Evolutionary conservation across 495 filamentous ascomycete genomes (phyloP).

Genomic region (Hypoxylon crocopeplum): DNA sequence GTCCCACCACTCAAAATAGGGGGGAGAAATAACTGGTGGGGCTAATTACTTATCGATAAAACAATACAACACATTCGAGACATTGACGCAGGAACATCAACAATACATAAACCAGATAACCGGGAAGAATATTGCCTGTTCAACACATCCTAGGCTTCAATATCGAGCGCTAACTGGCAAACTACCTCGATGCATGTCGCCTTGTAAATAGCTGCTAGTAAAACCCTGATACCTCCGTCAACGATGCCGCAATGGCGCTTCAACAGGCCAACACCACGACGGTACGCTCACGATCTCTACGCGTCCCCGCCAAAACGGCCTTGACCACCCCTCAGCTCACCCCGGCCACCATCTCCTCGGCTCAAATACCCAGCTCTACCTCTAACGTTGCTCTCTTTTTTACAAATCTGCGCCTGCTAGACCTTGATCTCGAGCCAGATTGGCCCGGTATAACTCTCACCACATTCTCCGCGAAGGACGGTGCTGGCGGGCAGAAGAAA

Average conservation of each 20-base stretch:
- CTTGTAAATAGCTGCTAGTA: background rate
- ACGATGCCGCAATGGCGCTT: conserved; percentile 42
- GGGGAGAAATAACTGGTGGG: too few species aligned
- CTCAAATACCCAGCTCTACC: conserved; percentile 43
- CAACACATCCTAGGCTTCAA: too few species aligned
- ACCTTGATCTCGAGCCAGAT: conserved; percentile 74
- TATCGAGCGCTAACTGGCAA: too few species aligned
- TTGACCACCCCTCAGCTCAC: conserved; percentile 40
- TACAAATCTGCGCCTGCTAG: conserved; percentile 78
- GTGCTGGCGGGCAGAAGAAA: conserved; percentile 75
- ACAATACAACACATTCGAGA: too few species aligned
- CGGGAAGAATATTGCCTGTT: too few species aligned
- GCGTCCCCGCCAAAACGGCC: conserved; percentile 34
- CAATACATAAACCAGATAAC: too few species aligned
- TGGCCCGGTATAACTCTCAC: conserved; percentile 75
- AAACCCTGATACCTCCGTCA: background rate
- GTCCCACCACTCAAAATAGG: too few species aligned
- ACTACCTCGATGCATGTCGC: background rate
- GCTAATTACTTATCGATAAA: too few species aligned
- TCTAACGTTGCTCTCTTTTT: conserved; percentile 72
- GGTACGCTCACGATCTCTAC: conserved; percentile 37
- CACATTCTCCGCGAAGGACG: conserved; percentile 70
- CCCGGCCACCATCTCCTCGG: conserved; percentile 13
- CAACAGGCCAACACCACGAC: conserved; percentile 31
- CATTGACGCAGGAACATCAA: too few species aligned